Evolutionary conservation across 2,329 filamentous ascomycete species (phyloP).

Genomic region (Colletotrichum gloeosporioides): DNA sequence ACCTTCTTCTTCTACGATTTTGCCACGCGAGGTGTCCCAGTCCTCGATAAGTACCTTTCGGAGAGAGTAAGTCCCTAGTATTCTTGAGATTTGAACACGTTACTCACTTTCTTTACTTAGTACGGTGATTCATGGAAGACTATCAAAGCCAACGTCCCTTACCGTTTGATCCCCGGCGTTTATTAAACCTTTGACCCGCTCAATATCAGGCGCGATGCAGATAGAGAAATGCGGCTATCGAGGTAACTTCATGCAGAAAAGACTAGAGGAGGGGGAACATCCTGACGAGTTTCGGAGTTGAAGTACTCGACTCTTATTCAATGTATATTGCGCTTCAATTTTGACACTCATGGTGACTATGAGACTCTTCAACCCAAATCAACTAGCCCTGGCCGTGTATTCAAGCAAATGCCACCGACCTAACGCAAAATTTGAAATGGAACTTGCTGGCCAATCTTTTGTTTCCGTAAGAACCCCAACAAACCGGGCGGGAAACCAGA

Average conservation of each 20-base stretch:
- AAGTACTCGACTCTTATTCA: not conserved
- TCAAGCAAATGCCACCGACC: not conserved
- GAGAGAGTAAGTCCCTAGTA: not conserved
- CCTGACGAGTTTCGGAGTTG: not conserved
- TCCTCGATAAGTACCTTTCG: not conserved
- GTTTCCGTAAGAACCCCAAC: not conserved
- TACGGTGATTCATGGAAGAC: not conserved
- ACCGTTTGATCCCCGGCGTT: not conserved
- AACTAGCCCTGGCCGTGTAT: no score
- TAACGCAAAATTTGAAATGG: not conserved
- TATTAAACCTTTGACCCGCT: not conserved
- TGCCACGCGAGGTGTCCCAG: not conserved
- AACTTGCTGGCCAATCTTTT: not conserved
- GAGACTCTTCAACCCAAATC: no score
- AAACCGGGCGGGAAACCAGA: not conserved
- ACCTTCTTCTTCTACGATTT: conserved; percentile 1
- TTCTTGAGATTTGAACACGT: not conserved
- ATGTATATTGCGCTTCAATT: not conserved
- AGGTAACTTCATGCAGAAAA: not conserved
- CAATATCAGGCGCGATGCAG: not conserved
- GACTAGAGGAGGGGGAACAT: not conserved
- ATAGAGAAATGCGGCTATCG: not conserved
- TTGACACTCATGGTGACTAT: not conserved
- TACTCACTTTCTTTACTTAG: not conserved
- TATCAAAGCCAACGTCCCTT: not conserved